A percentile compares a stretch with the other conserved stretches of the same genome.
These are phyloP conservation scores for Alliaria petiolata DNA, from an alignment of 345 rosid genomes.

Conservation along the genomic window DNA sequence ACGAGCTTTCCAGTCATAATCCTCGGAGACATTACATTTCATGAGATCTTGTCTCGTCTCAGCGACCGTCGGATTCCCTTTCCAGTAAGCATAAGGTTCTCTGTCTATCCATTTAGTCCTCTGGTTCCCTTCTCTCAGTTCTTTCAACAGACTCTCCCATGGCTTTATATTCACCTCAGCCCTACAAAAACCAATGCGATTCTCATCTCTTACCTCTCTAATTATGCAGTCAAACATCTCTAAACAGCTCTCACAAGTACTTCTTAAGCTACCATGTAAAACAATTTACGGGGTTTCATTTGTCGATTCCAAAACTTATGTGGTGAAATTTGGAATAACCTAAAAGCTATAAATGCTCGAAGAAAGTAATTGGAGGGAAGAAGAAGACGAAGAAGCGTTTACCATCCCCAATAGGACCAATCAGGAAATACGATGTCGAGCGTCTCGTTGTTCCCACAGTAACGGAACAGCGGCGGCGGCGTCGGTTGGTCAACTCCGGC, in stretches of 20 bases:
- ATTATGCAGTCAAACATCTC: background rate
- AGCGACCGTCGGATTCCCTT: conserved; percentile 75
- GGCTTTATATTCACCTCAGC: conserved; percentile 74
- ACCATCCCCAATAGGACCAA: conserved; percentile 99
- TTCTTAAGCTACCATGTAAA: background rate
- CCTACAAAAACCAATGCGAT: conserved; percentile 37
- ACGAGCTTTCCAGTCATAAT: conserved; percentile 89
- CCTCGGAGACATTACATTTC: conserved; percentile 62
- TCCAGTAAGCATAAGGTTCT: conserved; percentile 85
- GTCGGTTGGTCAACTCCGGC: conserved; percentile 37
- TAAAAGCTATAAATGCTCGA: background rate
- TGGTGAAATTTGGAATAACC: background rate
- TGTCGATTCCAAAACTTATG: background rate
- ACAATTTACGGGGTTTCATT: background rate
- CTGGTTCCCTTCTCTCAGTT: conserved; percentile 50
- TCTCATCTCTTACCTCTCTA: background rate
- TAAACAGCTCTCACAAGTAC: background rate
- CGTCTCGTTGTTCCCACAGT: conserved; percentile 54
- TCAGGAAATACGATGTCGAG: conserved; percentile 76
- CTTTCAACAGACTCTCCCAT: conserved; percentile 54
- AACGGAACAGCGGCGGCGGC: conserved; percentile 76
- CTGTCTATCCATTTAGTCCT: conserved; percentile 54
- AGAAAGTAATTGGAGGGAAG: background rate
- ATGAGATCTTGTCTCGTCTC: conserved; percentile 60
- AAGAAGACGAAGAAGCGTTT: background rate